These are phyloP conservation scores for Polygonum maritimum DNA, from an alignment of 148 eudicot species.

Conservation along the genomic window DNA sequence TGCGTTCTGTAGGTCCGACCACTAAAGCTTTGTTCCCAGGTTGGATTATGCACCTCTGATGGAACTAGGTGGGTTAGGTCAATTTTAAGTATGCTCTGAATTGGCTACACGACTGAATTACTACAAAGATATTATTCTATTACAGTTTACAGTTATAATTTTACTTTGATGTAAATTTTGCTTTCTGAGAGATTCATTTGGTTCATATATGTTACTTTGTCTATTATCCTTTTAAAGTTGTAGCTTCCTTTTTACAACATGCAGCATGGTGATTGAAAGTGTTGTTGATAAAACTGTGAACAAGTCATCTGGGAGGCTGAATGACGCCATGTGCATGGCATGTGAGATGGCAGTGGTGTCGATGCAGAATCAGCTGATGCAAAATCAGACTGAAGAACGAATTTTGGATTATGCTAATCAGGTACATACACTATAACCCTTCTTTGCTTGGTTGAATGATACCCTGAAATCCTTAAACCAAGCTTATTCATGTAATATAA, in stretches of 20 bases:
- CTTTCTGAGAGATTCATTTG: too few relatives aligned
- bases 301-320: constrained; percentile 28
- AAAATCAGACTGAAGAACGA: constrained; percentile 57
- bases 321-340: constrained; percentile 45
- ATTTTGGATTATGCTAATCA: constrained; percentile 62
- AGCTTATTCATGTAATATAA: constrained; percentile 12
- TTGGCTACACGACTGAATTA: too few relatives aligned
- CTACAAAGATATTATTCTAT: too few relatives aligned
- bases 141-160: too few relatives aligned
- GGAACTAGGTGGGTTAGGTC: constrained; percentile 57
- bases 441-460: not conserved
- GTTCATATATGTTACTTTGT: not conserved
- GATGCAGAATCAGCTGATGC: constrained; percentile 71
- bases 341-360: constrained; percentile 88
- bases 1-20: constrained; percentile 40
- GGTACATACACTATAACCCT: not conserved
- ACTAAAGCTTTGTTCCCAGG: constrained; percentile 55
- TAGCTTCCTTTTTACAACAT: not conserved
- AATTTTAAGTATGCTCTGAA: not conserved
- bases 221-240: not conserved
- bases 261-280: constrained; percentile 58
- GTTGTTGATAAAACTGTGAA: constrained; percentile 51
- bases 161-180: too few relatives aligned
- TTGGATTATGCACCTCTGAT: constrained; percentile 58
- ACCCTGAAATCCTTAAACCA: not conserved